These are phyloP conservation scores for Neonectria sp. DNA, from an alignment of 2,329 filamentous ascomycete species.

Conservation along the genomic window DNA sequence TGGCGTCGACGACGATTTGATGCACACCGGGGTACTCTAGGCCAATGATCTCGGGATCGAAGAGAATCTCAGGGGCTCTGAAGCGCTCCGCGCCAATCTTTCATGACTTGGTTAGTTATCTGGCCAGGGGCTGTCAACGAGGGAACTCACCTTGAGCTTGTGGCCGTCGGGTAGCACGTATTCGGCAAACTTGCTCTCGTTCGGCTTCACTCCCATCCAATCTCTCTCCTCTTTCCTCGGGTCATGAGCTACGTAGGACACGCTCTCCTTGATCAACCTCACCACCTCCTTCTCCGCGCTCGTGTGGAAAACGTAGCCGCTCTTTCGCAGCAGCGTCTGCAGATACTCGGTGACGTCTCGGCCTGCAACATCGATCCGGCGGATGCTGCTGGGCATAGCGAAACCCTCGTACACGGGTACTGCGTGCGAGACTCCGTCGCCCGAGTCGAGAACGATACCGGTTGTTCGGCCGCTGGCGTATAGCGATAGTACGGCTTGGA, in stretches of 20 bases:
- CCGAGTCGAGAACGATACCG: constrained; percentile 94
- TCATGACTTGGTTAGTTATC: constrained; percentile 37
- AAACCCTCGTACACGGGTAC: constrained; percentile 99
- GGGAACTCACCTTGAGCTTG: constrained; percentile 82
- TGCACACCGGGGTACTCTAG: constrained; percentile 97
- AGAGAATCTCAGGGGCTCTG: constrained; percentile 95
- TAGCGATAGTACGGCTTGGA: constrained; percentile 95
- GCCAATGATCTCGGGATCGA: constrained; percentile 95
- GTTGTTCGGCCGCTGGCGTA: constrained; percentile 97
- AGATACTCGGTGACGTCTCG: constrained; percentile 97
- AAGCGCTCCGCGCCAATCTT: constrained; percentile 95
- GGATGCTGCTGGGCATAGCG: constrained; percentile 94
- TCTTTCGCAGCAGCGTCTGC: constrained; percentile 91
- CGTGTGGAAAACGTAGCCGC: constrained; percentile 95
- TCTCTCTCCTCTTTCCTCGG: constrained; percentile 97
- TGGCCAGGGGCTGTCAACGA: neutral
- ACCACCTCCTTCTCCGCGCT: constrained; percentile 99
- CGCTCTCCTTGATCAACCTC: constrained; percentile 94
- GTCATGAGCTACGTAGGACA: constrained; percentile 91
- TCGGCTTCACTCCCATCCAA: constrained; percentile 86
- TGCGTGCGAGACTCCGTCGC: constrained; percentile 96
- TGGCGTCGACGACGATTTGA: constrained; percentile 97
- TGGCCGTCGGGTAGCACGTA: constrained; percentile 94
- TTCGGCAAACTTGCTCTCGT: constrained; percentile 84
- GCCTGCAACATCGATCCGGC: constrained; percentile 95